Conservation (phyloP, 129 eudicot species). For the Apium graveolens region DNA sequence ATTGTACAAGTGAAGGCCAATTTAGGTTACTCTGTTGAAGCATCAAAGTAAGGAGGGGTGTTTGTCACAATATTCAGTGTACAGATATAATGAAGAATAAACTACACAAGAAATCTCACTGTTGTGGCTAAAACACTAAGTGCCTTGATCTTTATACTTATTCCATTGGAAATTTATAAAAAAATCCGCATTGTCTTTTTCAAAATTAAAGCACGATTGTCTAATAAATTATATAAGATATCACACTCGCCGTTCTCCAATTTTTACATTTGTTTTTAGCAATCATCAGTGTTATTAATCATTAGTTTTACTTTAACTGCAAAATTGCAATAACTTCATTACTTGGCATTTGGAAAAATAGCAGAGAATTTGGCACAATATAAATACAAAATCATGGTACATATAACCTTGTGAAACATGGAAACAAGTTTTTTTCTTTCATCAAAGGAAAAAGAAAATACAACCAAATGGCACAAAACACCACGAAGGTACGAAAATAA, state of each 20-base stretch:
- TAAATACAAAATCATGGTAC: not conserved
- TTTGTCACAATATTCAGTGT: slow-evolving; percentile 13
- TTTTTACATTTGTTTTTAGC: not conserved
- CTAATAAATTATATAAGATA: not conserved
- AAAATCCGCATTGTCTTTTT: not conserved
- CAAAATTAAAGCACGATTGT: not conserved
- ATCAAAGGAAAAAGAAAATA: not conserved
- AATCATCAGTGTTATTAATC: not conserved
- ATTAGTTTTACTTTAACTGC: not conserved
- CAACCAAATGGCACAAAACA: not conserved
- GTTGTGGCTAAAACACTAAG: too few relatives aligned
- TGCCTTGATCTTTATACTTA: not conserved
- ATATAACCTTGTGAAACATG: not conserved
- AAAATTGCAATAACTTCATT: not conserved
- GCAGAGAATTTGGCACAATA: not conserved
- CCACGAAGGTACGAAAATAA: not conserved
- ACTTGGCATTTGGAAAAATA: not conserved
- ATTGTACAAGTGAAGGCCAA: slow-evolving; percentile 37
- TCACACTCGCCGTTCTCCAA: not conserved
- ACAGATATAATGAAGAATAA: not conserved
- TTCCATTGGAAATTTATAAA: not conserved
- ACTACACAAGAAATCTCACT: too few relatives aligned
- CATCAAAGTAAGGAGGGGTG: not conserved
- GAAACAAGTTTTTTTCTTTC: not conserved
- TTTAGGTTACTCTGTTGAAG: slow-evolving; percentile 20